Conservation (phyloP, 106 monocot genomes). For the Dioscorea dumetorum region DNA sequence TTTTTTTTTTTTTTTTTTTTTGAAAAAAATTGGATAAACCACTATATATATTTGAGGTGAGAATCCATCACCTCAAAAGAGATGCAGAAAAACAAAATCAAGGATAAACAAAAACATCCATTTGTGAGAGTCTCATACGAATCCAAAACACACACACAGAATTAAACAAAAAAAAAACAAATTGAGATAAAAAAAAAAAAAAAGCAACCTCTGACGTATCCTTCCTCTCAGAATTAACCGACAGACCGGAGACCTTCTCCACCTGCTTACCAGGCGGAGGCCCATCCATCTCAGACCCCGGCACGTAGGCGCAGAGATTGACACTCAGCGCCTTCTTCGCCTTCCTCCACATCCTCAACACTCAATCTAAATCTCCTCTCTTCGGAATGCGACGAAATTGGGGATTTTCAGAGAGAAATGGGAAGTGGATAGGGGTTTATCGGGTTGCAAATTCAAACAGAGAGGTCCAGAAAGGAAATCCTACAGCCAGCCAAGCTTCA, state of each 20-base stretch:
- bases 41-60: too few species aligned
- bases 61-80: too few species aligned
- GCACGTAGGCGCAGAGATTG: constrained; percentile 21
- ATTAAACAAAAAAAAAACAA: not conserved
- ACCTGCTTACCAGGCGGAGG: not conserved
- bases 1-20: too few species aligned
- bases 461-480: too few species aligned
- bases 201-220: constrained; percentile 21
- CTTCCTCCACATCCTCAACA: constrained; percentile 30
- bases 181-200: not conserved
- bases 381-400: too few species aligned
- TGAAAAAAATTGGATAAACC: too few species aligned
- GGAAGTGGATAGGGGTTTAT: too few species aligned
- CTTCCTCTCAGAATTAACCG: constrained; percentile 7
- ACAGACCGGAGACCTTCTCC: not conserved
- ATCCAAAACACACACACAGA: not conserved
- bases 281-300: constrained; percentile 2
- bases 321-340: constrained; percentile 25
- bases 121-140: not conserved
- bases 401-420: too few species aligned
- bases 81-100: not conserved
- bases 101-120: not conserved
- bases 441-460: too few species aligned
- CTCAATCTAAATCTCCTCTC: not conserved
- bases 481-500: too few species aligned